Evolutionary conservation across 202 grass and related monocot genomes (phyloP).

Genomic region (Zizania palustris): DNA sequence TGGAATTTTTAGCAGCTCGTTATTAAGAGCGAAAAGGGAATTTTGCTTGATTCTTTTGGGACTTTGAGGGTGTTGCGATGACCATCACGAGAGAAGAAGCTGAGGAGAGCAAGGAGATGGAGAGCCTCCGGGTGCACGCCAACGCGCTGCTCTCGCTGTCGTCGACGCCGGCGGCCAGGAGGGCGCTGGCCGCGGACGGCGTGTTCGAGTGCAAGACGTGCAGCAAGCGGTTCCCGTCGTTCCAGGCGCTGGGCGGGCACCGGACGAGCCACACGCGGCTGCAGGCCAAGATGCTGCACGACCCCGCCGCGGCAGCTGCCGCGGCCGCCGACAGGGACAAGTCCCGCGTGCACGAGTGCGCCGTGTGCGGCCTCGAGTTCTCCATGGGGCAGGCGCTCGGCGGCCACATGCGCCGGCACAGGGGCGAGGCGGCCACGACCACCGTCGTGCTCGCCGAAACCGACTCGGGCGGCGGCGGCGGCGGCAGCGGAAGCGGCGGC

Average conservation of each 20-base stretch:
- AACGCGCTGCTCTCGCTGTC: conserved; percentile 49
- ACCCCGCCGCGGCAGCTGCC: neutral
- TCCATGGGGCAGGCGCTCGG: conserved; percentile 77
- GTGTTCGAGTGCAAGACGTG: conserved; percentile 90
- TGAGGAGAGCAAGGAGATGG: conserved; percentile 49
- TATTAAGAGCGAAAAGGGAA: neutral
- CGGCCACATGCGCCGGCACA: conserved; percentile 73
- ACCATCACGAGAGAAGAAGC: conserved; percentile 47
- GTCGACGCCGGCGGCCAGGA: conserved; percentile 33
- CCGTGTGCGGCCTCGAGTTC: conserved; percentile 78
- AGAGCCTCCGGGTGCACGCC: conserved; percentile 48
- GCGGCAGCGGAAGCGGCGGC: too few species aligned
- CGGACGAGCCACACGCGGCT: conserved; percentile 74
- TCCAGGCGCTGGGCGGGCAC: conserved; percentile 87
- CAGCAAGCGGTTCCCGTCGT: conserved; percentile 63
- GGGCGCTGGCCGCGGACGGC: conserved; percentile 54
- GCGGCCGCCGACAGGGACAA: conserved; percentile 23
- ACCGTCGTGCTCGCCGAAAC: neutral
- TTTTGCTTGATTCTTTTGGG: too few species aligned
- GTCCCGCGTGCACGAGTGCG: conserved; percentile 61
- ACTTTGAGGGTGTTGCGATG: conserved; percentile 21
- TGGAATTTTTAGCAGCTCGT: conserved; percentile 25
- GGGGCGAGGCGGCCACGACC: neutral
- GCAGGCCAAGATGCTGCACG: conserved; percentile 51
- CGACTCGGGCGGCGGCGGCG: neutral